A percentile compares a stretch with the other conserved stretches of the same genome.
These are phyloP conservation scores for Vaccinium macrocarpon DNA, from an alignment of 148 eudicot genomes.

Conservation along the genomic window DNA sequence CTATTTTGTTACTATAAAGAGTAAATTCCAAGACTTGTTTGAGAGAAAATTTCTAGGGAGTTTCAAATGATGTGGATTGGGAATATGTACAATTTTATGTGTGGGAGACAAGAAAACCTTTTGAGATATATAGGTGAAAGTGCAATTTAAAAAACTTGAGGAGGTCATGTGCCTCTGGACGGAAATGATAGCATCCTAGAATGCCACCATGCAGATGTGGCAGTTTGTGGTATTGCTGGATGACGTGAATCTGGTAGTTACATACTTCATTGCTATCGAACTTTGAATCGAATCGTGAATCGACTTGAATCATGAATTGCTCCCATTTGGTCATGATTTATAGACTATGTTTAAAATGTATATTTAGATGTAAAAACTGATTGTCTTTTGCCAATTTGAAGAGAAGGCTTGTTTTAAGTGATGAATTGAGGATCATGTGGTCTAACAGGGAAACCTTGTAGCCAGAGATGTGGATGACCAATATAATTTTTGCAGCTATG, in stretches of 20 bases:
- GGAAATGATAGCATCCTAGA: background rate
- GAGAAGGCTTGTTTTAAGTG: background rate
- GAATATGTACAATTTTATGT: background rate
- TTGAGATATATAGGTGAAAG: background rate
- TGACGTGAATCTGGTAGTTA: background rate
- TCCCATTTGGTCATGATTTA: background rate
- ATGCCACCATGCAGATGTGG: background rate
- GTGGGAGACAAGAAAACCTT: background rate
- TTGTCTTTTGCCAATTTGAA: background rate
- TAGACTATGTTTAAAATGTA: background rate
- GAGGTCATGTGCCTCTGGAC: background rate
- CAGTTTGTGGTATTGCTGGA: background rate
- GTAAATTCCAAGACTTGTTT: background rate
- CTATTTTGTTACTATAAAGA: background rate
- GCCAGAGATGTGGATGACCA: background rate
- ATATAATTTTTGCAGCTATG: background rate
- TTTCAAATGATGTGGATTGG: background rate
- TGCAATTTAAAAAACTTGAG: background rate
- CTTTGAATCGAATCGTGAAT: background rate
- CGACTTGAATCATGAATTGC: background rate
- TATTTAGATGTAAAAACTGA: background rate
- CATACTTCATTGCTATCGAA: background rate
- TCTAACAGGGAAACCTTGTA: background rate
- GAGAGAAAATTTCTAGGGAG: background rate
- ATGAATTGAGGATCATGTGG: slow-evolving; percentile 2